Evolutionary conservation across 305 asterid genomes (phyloP), one percentile per base, ranked within the genome.

Genomic region (Fraxinus dipetala): DNA sequence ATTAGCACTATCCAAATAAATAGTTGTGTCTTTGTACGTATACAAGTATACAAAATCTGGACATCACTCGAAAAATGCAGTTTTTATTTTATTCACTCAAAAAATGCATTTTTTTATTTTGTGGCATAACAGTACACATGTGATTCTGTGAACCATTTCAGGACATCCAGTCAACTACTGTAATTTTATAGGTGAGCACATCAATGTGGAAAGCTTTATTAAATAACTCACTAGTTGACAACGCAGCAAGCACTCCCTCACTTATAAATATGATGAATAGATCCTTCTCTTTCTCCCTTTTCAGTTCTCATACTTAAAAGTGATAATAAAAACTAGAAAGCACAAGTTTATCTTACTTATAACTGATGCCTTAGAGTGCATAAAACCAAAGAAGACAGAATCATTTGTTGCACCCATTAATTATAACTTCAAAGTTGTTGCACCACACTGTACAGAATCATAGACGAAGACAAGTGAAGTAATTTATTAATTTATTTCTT

Each of bases 1-100:
- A 75, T 83, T 45, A 77, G 54, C 77, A 81, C 35, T 78, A 65
- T 72, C 70, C 51, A 59, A 59, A 34, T 35, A 36, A 11, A 69
- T 70, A 72, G 22, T 31, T 30, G 20, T 11, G 75, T 31, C 36
- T 30, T 69, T 69, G 75, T 24, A 79, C 0, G 20, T 14, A 11
- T 31, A 20, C 8, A 6, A 63, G 72, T 22, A 22, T 63, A 65
- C 38, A 76, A 69, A 82, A 81, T 2, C 59, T 77, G 74, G 20
- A 61, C 36, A 54, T 61, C n/a, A 20, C 69, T 59, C 10, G 6
- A 59, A 35, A 35, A 35, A 35, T 35, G 1, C 38, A 35, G 38
- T 35, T 34, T 34, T 34, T 34, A 34, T 34, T 34, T 34, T 34
- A 34, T 34, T 34, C 34, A 31, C 4, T 31, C 34, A 3, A 35